phyloP scores from a whole-genome alignment of 768 basidiomycete genomes.

The Lentinula sp. region DNA sequence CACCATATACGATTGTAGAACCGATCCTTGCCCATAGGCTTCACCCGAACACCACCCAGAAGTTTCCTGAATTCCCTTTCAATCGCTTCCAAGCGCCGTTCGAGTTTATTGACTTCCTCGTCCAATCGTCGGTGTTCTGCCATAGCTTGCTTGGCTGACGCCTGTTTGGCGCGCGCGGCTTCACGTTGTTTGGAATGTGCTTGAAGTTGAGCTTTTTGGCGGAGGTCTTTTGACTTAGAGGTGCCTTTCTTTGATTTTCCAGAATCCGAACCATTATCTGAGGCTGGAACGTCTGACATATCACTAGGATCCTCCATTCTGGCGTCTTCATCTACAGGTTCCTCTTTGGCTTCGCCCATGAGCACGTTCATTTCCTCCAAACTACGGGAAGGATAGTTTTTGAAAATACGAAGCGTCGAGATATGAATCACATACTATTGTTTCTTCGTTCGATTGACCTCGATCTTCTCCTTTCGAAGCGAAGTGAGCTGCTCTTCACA shows the following conservation, averaged over 20 bases:
- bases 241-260: slow-evolving; percentile 32
- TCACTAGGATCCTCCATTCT: slow-evolving; percentile 65
- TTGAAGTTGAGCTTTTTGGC: slow-evolving; percentile 45
- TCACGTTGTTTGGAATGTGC: slow-evolving; percentile 79
- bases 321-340: slow-evolving; percentile 48
- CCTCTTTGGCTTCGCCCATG: slow-evolving; percentile 49
- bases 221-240: slow-evolving; percentile 44
- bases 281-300: slow-evolving; percentile 60
- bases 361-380: slow-evolving; percentile 71
- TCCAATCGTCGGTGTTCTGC: slow-evolving; percentile 81
- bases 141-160: slow-evolving; percentile 73
- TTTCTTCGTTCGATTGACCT: slow-evolving; percentile 86
- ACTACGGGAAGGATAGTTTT: slow-evolving; percentile 27
- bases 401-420: background rate
- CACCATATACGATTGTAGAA: slow-evolving; percentile 98
- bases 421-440: slow-evolving; percentile 58
- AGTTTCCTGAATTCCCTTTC: slow-evolving; percentile 94
- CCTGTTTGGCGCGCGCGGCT: slow-evolving; percentile 69
- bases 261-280: slow-evolving; percentile 59
- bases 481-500: slow-evolving; percentile 89
- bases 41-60: slow-evolving; percentile 76
- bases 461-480: slow-evolving; percentile 91
- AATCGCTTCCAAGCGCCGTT: slow-evolving; percentile 76
- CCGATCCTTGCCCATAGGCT: slow-evolving; percentile 86
- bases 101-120: slow-evolving; percentile 82